Evolutionary conservation across 768 basidiomycete species (phyloP).

Genomic region (Leccinum imitatum): DNA sequence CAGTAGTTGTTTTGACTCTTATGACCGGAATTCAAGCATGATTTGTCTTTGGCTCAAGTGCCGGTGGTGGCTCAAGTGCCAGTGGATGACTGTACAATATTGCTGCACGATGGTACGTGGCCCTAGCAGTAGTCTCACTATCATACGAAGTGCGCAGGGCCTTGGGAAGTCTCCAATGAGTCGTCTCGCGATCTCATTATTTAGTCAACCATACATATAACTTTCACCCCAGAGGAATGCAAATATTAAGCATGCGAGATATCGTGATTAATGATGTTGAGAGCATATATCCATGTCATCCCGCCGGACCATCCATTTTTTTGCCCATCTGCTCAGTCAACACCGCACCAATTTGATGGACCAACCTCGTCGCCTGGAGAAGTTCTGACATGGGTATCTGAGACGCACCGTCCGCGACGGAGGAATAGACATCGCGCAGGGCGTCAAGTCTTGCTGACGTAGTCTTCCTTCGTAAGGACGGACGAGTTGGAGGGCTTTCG

Average conservation of each 20-base stretch:
- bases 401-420: constrained; percentile 42
- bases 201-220: neutral
- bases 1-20: too few relatives aligned
- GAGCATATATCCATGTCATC: constrained; percentile 3
- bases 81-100: too few relatives aligned
- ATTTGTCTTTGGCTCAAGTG: too few relatives aligned
- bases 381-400: constrained; percentile 52
- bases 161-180: neutral
- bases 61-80: too few relatives aligned
- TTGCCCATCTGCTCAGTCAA: constrained; percentile 47
- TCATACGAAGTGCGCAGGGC: neutral
- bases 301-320: constrained; percentile 25
- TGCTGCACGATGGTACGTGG: too few relatives aligned
- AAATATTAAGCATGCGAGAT: constrained; percentile 49
- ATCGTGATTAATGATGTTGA: neutral
- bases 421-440: constrained; percentile 44
- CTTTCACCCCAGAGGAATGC: constrained; percentile 1
- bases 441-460: constrained; percentile 44
- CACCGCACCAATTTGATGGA: constrained; percentile 45
- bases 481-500: constrained; percentile 8
- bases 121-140: too few relatives aligned
- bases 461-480: constrained; percentile 38
- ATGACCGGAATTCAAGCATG: too few relatives aligned
- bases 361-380: constrained; percentile 43
- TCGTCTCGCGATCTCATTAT: neutral